Base-by-base conservation (phyloP, 768 basidiomycete species). In the Russula brevipes region DNA sequence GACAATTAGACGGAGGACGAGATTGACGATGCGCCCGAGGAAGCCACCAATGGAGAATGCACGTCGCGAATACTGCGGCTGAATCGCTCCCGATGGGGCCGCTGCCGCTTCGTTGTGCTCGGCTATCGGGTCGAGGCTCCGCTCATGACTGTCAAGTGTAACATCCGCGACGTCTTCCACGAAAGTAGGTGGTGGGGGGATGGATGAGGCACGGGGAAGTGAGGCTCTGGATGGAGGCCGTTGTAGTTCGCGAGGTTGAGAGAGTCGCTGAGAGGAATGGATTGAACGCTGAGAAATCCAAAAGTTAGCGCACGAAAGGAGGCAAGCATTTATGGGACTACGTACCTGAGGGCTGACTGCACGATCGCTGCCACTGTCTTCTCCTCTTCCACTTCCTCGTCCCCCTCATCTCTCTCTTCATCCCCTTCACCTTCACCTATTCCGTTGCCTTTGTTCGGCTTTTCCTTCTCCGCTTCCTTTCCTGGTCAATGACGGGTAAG, bases 401-500 rank as follows among this genome's bases (percentile, higher is more conserved):
- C 66, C 39, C 61, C 77, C 14, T 72, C 71, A 42, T 78, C 79
- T 3, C 71, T 51, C 10, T 7, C 58, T 5, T 14, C 12, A 17
- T 36, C 44, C 11, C 0, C 59, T 9, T 33, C 59, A 5, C 24
- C 59, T 36, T 42, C 51, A 19, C 30, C 51, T 19, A 16, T 41
- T 12, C 58, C 59, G 17, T 60, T 39, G 24, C 52, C 31, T 79
- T 84, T 57, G 76, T 75, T 9, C 76, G 79, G 68, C 69, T 72
- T 65, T 61, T 70, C 57, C 68, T 77, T 66, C 73, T 80, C 70
- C 77, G 84, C 72, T 79, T 86, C 73, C 85, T 91, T 65, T 87
- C 85, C 61, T 86, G 82, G 14, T 80, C 78, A 24, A 87, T 80
- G 53, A 85, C 80, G 9, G 89, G 89, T 3, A 91, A 76, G n/a